These are phyloP conservation scores for Cladosporium sp. DNA, from an alignment of 2,329 filamentous ascomycete species.

Conservation along the genomic window DNA sequence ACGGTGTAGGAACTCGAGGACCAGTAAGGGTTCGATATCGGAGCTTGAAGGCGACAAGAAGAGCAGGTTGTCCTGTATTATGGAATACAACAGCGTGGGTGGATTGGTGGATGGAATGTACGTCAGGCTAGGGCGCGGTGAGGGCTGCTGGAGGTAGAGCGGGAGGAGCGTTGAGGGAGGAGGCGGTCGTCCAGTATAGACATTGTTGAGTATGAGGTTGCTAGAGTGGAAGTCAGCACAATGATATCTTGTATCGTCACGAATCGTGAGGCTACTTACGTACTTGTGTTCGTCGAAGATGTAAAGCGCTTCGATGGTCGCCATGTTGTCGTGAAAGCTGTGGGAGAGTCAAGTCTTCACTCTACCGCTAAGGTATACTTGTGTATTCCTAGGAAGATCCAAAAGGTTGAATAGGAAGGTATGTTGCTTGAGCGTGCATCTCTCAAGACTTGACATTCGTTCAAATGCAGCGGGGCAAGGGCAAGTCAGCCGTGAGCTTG, in stretches of 20 bases:
- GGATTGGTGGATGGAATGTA: slow-evolving; percentile 81
- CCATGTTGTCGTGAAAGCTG: slow-evolving; percentile 40
- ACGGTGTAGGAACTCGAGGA: slow-evolving; percentile 92
- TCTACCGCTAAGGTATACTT: neutral
- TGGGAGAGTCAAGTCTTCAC: neutral
- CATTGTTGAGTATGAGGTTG: slow-evolving; percentile 81
- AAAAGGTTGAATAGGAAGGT: neutral
- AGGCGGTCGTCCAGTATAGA: slow-evolving; percentile 79
- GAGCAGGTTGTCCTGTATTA: slow-evolving; percentile 82
- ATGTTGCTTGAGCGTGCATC: neutral
- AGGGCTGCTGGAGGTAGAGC: slow-evolving; percentile 79
- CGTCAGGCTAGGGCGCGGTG: slow-evolving; percentile 80
- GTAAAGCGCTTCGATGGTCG: slow-evolving; percentile 91
- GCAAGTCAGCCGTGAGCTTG: slow-evolving; percentile 2
- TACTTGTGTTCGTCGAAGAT: slow-evolving; percentile 96
- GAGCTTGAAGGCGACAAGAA: slow-evolving; percentile 81
- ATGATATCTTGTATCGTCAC: slow-evolving; percentile 21
- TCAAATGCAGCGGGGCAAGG: neutral
- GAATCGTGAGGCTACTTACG: slow-evolving; percentile 37
- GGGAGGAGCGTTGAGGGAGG: slow-evolving; percentile 74
- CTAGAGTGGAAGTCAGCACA: slow-evolving; percentile 37
- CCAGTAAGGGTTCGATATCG: slow-evolving; percentile 84
- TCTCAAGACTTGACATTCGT: neutral
- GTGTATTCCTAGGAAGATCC: neutral
- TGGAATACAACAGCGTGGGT: slow-evolving; percentile 83